Evolutionary conservation across 768 basidiomycete genomes (phyloP).

Genomic region (Myochromella boudieri): DNA sequence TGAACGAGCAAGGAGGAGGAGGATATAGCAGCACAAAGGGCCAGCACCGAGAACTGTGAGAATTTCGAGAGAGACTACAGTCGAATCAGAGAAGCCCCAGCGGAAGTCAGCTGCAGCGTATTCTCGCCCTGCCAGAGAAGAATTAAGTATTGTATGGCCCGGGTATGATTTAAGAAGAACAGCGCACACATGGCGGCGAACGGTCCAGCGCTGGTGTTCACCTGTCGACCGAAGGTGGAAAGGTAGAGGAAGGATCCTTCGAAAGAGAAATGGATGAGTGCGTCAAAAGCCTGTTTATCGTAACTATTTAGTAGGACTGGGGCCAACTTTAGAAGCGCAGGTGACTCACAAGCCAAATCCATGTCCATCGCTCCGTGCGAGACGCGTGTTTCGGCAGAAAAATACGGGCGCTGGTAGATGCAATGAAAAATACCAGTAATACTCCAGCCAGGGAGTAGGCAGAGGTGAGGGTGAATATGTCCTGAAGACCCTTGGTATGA

Average conservation of each 20-base stretch:
- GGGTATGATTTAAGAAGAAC: neutral
- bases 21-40: constrained; percentile 71
- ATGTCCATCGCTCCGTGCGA: constrained; percentile 66
- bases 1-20: constrained; percentile 59
- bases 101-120: constrained; percentile 79
- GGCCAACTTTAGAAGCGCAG: neutral
- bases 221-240: constrained; percentile 71
- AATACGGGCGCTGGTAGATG: constrained; percentile 50
- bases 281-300: constrained; percentile 66
- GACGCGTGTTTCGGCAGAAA: constrained; percentile 63
- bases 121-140: constrained; percentile 60
- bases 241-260: constrained; percentile 82
- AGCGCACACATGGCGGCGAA: constrained; percentile 76
- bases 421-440: constrained; percentile 45
- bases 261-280: constrained; percentile 73
- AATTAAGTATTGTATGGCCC: neutral
- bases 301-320: neutral
- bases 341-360: constrained; percentile 72
- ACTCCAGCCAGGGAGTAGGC: constrained; percentile 65
- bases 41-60: constrained; percentile 81
- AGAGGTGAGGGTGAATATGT: constrained; percentile 59
- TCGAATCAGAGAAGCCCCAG: constrained; percentile 80
- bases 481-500: constrained; percentile 8
- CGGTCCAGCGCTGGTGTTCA: constrained; percentile 65
- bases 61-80: constrained; percentile 79